Conservation (phyloP, 441 rosid genomes). For the Jatropha multifida region DNA sequence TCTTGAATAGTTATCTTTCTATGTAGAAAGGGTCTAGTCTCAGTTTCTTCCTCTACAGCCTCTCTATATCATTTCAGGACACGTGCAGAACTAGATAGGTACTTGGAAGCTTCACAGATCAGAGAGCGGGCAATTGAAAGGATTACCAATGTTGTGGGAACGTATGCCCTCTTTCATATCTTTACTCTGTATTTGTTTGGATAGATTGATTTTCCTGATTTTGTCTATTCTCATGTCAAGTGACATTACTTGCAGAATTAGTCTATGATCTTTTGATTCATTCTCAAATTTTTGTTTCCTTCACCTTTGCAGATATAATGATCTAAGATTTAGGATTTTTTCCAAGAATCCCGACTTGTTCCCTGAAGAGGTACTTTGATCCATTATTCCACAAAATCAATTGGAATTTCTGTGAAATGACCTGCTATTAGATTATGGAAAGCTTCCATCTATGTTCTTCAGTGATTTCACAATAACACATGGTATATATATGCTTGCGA, state of each 20-base stretch:
- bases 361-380: constrained; percentile 78
- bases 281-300: constrained; percentile 5
- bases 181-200: neutral
- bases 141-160: constrained; percentile 81
- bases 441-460: neutral
- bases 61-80: constrained; percentile 76
- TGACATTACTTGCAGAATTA: neutral
- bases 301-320: constrained; percentile 59
- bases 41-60: constrained; percentile 55
- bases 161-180: constrained; percentile 38
- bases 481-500: neutral
- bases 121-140: constrained; percentile 93
- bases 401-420: neutral
- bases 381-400: neutral
- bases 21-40: constrained; percentile 44
- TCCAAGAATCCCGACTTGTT: constrained; percentile 83
- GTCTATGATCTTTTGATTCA: constrained; percentile 2
- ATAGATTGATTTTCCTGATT: neutral
- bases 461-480: neutral
- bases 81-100: constrained; percentile 86
- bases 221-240: constrained; percentile 12
- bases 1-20: constrained; percentile 25
- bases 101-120: constrained; percentile 92
- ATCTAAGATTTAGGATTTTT: constrained; percentile 75
- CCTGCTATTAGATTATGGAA: neutral